These are phyloP conservation scores for Krasilnikovozyma curviuscula DNA, from an alignment of 768 basidiomycete species.

Conservation along the genomic window DNA sequence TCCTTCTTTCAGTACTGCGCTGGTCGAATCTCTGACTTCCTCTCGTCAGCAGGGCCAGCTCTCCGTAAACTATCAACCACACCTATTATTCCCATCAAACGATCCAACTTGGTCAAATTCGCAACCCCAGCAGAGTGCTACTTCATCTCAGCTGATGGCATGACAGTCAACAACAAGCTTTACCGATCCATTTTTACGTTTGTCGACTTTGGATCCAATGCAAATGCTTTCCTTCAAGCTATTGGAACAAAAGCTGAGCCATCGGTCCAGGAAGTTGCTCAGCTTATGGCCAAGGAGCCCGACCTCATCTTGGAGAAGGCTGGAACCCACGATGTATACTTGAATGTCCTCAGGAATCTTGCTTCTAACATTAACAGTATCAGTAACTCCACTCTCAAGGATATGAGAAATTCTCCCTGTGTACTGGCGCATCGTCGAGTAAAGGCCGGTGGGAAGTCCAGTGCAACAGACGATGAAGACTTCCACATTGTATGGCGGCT, in stretches of 20 bases:
- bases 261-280: conserved; percentile 46
- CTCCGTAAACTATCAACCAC: conserved; percentile 28
- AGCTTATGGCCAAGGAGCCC: conserved; percentile 12
- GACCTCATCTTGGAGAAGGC: conserved; percentile 46
- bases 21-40: conserved; percentile 38
- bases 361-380: conserved; percentile 43
- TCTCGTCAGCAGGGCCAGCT: conserved; percentile 11
- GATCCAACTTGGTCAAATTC: conserved; percentile 4
- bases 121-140: neutral
- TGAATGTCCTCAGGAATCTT: conserved; percentile 63
- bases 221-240: conserved; percentile 63
- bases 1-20: conserved; percentile 7
- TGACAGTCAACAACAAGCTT: conserved; percentile 53
- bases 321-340: conserved; percentile 51
- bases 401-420: conserved; percentile 52
- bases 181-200: conserved; percentile 46
- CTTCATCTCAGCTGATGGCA: conserved; percentile 18
- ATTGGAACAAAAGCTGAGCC: conserved; percentile 80
- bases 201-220: conserved; percentile 64
- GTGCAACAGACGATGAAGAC: conserved; percentile 57
- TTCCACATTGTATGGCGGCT: conserved; percentile 43
- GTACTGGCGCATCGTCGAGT: conserved; percentile 53
- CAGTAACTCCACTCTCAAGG: conserved; percentile 33
- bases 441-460: conserved; percentile 27
- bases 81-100: conserved; percentile 21